These are phyloP conservation scores for Amoebophrya sp. DNA, from an alignment of 169 alveolate genomes.

Conservation along the genomic window DNA sequence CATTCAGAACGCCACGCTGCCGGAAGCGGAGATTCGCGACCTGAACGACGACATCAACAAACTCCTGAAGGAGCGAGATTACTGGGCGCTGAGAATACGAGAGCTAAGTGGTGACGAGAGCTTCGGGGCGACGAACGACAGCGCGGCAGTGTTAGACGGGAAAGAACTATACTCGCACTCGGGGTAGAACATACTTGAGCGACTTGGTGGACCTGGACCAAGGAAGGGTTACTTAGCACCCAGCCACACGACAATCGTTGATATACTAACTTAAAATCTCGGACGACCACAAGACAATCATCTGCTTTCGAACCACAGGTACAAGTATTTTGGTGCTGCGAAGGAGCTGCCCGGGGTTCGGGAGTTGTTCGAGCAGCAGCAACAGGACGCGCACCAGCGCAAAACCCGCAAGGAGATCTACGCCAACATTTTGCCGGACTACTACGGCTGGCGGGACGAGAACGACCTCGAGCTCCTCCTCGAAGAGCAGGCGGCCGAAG, in stretches of 20 bases:
- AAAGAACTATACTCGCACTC: not conserved
- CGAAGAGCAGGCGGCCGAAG: not conserved
- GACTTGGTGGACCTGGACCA: no score
- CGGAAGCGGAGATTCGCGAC: constrained; percentile 79
- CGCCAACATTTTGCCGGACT: not conserved
- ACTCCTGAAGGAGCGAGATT: constrained; percentile 74
- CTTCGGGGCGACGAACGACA: constrained; percentile 5
- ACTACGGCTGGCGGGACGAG: constrained; percentile 11
- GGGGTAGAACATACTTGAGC: no score
- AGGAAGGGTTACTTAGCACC: no score
- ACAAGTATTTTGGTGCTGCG: constrained; percentile 88
- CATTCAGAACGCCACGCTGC: constrained; percentile 79
- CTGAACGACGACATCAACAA: constrained; percentile 84
- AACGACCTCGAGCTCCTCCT: not conserved
- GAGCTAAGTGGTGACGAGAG: constrained; percentile 49
- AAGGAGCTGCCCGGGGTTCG: constrained; percentile 83
- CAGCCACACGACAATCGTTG: no score
- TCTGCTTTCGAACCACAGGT: constrained; percentile 50
- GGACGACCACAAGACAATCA: no score
- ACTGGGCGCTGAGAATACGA: constrained; percentile 39
- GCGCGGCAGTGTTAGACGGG: not conserved
- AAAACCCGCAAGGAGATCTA: not conserved
- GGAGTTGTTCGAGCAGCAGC: constrained; percentile 65
- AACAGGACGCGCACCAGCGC: not conserved
- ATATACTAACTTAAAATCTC: no score